A percentile compares a stretch with the other conserved stretches of the same genome.
These are phyloP conservation scores for Echeveria elegans DNA, from an alignment of 164 flowering plant species.

Conservation along the genomic window DNA sequence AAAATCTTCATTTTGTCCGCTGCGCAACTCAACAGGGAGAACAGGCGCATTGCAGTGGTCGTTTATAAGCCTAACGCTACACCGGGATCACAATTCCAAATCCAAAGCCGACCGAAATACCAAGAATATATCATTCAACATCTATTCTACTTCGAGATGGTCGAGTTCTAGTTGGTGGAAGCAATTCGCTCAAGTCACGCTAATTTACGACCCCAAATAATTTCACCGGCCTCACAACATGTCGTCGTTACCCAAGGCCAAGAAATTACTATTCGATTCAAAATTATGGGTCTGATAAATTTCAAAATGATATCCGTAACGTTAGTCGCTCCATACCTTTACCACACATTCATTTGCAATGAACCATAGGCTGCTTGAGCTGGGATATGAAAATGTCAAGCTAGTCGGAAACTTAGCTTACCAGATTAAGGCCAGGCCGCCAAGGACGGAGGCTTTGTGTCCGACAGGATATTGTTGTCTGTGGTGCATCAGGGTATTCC, in stretches of 20 bases:
- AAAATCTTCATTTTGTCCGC: too few relatives aligned
- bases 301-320: slow-evolving; percentile 19
- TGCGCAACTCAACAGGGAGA: too few relatives aligned
- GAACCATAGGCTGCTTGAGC: slow-evolving; percentile 28
- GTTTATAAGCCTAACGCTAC: background rate
- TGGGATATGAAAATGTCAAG: slow-evolving; percentile 11
- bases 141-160: slow-evolving; percentile 26
- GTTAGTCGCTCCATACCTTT: slow-evolving; percentile 38
- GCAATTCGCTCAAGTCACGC: slow-evolving; percentile 16
- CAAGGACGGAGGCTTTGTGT: slow-evolving; percentile 13
- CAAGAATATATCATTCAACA: slow-evolving; percentile 10
- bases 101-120: slow-evolving; percentile 6
- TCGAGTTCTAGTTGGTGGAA: slow-evolving; percentile 27
- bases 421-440: slow-evolving; percentile 10
- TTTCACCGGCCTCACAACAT: slow-evolving; percentile 23
- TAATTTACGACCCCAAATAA: slow-evolving; percentile 21
- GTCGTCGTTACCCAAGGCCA: slow-evolving; percentile 26
- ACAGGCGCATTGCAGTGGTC: too few relatives aligned
- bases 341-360: slow-evolving; percentile 34
- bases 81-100: background rate
- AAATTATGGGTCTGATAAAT: slow-evolving; percentile 9
- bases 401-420: slow-evolving; percentile 10
- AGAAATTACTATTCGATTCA: slow-evolving; percentile 15
- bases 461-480: slow-evolving; percentile 21
- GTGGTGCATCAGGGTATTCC: slow-evolving; percentile 24